Conservation (phyloP, 805 yeast species). For the Candida railenensis region DNA sequence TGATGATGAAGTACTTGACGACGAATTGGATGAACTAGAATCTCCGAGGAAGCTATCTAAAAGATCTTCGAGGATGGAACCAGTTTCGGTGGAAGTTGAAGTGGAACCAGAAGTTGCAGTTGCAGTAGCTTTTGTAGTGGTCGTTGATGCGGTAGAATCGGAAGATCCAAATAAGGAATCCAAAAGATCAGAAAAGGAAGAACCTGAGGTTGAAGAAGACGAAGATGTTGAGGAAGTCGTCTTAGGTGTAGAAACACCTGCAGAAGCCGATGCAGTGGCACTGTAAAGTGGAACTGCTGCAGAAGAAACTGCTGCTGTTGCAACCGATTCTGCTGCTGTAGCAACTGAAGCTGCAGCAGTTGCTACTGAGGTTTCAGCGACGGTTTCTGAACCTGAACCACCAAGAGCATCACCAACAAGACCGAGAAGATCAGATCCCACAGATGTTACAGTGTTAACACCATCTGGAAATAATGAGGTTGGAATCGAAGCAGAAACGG, state of each 20-base stretch:
- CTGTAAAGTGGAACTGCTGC: background rate
- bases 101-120: constrained; percentile 2
- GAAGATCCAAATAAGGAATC: constrained; percentile 6
- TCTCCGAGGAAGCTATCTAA: constrained; percentile 13
- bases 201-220: background rate
- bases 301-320: background rate
- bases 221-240: constrained; percentile 4
- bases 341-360: background rate
- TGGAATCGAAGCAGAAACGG: constrained; percentile 1
- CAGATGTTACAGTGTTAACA: constrained; percentile 5
- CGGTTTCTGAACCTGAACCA: background rate
- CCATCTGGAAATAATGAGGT: constrained; percentile 5
- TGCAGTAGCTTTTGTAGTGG: constrained; percentile 1
- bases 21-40: background rate
- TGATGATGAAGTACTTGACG: constrained; percentile 7
- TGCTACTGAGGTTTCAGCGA: background rate
- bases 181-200: constrained; percentile 5
- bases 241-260: background rate
- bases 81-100: constrained; percentile 8
- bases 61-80: constrained; percentile 7
- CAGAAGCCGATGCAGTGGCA: background rate
- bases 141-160: background rate
- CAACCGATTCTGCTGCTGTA: background rate
- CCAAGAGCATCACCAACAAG: constrained; percentile 2
- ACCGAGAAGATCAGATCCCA: background rate